Evolutionary conservation across 2,329 filamentous ascomycete genomes (phyloP).

Genomic region (Zymoseptoria brevis): DNA sequence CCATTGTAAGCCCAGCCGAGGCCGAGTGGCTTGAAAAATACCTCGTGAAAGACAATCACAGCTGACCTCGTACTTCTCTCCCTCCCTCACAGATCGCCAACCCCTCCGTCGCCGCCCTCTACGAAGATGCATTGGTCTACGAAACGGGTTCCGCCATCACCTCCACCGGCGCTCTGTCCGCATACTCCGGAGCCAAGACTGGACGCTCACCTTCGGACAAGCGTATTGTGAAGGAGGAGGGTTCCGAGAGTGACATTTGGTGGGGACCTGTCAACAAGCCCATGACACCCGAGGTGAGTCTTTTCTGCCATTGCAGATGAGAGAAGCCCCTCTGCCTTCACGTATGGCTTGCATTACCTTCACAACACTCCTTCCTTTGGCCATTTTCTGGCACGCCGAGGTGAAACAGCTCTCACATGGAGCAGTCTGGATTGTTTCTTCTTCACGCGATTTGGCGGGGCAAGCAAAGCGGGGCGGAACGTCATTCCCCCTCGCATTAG

Average conservation of each 20-base stretch:
- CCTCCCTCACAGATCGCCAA: conserved; percentile 1
- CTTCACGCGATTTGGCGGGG: conserved; percentile 7
- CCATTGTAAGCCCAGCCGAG: conserved; percentile 62
- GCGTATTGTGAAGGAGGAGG: conserved; percentile 86
- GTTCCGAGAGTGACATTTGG: conserved; percentile 89
- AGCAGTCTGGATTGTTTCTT: neutral
- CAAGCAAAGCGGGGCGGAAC: conserved; percentile 3
- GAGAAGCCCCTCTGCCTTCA: neutral
- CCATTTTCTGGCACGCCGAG: neutral
- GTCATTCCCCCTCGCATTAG: conserved; percentile 3
- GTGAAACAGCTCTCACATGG: neutral
- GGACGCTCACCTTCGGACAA: conserved; percentile 95
- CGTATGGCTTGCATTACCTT: neutral
- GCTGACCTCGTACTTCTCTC: neutral
- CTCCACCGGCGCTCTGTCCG: conserved; percentile 85
- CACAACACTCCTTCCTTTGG: neutral
- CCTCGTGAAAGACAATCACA: conserved; percentile 3
- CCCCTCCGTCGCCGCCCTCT: conserved; percentile 50
- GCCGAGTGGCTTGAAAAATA: neutral
- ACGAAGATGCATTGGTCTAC: conserved; percentile 98
- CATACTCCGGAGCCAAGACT: conserved; percentile 97
- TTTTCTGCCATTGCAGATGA: neutral
- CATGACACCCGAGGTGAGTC: conserved; percentile 88
- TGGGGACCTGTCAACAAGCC: conserved; percentile 99
- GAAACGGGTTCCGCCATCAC: conserved; percentile 97